A percentile compares a stretch with the other conserved stretches of the same genome.
Conservation (phyloP, 176 grass and related monocot genomes). For the Zea mays region DNA sequence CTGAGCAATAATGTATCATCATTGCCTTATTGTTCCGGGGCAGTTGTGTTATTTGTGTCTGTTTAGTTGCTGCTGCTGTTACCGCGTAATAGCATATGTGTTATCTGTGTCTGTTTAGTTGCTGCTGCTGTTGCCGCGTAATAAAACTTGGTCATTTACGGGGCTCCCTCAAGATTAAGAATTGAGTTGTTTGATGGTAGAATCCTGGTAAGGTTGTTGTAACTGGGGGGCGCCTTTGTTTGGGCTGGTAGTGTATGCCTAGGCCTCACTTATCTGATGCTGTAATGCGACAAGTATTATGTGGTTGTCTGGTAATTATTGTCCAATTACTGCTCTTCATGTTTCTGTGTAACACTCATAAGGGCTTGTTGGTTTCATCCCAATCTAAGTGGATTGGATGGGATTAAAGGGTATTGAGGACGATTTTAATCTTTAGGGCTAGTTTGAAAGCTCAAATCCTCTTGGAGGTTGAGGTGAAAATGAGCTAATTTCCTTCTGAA, state of each 20-base stretch:
- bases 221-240: conserved; percentile 24
- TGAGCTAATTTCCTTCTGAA: too few relatives aligned
- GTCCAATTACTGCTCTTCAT: conserved; percentile 28
- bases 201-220: conserved; percentile 31
- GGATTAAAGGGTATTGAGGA: too few relatives aligned
- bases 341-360: neutral
- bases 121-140: conserved; percentile 17
- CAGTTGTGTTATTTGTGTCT: too few relatives aligned
- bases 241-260: conserved; percentile 31
- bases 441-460: too few relatives aligned
- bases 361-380: too few relatives aligned
- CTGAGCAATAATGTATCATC: conserved; percentile 56
- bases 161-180: conserved; percentile 41
- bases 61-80: too few relatives aligned
- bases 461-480: too few relatives aligned
- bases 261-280: conserved; percentile 21
- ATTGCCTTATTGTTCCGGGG: neutral
- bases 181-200: conserved; percentile 32
- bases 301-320: conserved; percentile 24
- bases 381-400: too few relatives aligned
- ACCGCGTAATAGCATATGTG: neutral
- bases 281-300: conserved; percentile 45
- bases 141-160: conserved; percentile 46
- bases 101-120: conserved; percentile 31
- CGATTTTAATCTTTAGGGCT: too few relatives aligned